Conservation (phyloP, 495 filamentous ascomycete species). For the Hypoxylon fuscum region DNA sequence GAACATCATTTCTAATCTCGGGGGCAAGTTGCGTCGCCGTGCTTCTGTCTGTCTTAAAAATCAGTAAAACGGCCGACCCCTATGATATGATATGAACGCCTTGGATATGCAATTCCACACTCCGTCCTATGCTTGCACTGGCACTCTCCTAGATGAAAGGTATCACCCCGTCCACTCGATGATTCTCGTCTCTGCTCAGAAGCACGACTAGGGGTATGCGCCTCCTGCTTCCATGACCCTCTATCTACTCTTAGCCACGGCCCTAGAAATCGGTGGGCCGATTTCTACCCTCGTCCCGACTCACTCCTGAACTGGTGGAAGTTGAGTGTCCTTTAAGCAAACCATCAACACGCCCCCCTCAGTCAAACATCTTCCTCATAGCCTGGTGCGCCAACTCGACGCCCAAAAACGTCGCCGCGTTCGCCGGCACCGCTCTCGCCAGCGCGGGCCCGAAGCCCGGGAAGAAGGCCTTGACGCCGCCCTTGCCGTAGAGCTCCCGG, state of each 20-base stretch:
- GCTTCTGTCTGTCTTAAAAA: conserved; percentile 5
- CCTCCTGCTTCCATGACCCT: too few species aligned
- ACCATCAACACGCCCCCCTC: not conserved
- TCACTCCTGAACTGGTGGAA: too few species aligned
- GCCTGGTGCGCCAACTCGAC: conserved; percentile 84
- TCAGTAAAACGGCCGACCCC: conserved; percentile 3
- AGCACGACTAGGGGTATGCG: too few species aligned
- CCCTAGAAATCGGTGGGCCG: too few species aligned
- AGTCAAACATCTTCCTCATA: conserved; percentile 77
- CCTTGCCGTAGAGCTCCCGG: conserved; percentile 75
- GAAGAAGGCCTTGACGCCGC: conserved; percentile 95
- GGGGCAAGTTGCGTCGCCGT: conserved; percentile 2
- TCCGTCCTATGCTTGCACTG: not conserved
- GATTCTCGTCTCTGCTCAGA: too few species aligned
- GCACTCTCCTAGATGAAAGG: not conserved
- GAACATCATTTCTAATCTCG: not conserved
- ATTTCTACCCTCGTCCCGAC: too few species aligned
- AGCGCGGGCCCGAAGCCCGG: conserved; percentile 94
- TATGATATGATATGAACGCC: conserved; percentile 28
- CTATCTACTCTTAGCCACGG: too few species aligned
- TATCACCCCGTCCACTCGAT: too few species aligned
- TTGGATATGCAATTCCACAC: conserved; percentile 29
- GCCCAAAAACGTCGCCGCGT: conserved; percentile 77
- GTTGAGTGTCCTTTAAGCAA: not conserved
- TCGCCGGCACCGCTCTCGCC: conserved; percentile 92